Percentiles rank a stretch among this genome's conserved stretches.
phyloP scores from a whole-genome alignment of 2,329 filamentous ascomycete species.

The Penicillium sp. region DNA sequence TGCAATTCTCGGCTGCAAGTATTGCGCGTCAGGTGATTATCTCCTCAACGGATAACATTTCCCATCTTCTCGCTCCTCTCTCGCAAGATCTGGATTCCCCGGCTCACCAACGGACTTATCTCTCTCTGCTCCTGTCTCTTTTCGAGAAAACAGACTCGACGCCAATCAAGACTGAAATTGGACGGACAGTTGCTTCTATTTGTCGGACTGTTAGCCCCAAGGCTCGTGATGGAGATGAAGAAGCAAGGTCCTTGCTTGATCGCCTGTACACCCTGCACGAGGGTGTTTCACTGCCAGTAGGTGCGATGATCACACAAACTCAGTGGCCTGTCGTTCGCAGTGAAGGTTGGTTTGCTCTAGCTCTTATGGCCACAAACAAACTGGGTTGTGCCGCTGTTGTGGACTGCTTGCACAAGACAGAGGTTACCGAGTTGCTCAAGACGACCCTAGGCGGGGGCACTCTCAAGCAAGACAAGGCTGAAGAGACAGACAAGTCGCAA shows the following conservation, averaged over 20 bases:
- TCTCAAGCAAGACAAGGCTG: slow-evolving; percentile 11
- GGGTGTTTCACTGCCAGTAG: slow-evolving; percentile 33
- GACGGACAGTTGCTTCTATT: slow-evolving; percentile 39
- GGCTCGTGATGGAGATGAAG: slow-evolving; percentile 17
- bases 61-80: slow-evolving; percentile 28
- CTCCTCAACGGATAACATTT: slow-evolving; percentile 33
- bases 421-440: slow-evolving; percentile 29
- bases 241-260: slow-evolving; percentile 22
- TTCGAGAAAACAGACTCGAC: slow-evolving; percentile 37
- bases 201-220: slow-evolving; percentile 34
- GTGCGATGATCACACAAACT: slow-evolving; percentile 39
- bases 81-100: slow-evolving; percentile 25
- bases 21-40: slow-evolving; percentile 35
- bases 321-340: slow-evolving; percentile 43
- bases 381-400: slow-evolving; percentile 28
- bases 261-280: slow-evolving; percentile 31
- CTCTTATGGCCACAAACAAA: slow-evolving; percentile 36
- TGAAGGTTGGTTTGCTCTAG: slow-evolving; percentile 44
- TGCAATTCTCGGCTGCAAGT: slow-evolving; percentile 39
- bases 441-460: slow-evolving; percentile 22
- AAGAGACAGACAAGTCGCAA: slow-evolving; percentile 19
- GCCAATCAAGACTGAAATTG: slow-evolving; percentile 42
- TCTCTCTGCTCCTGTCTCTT: slow-evolving; percentile 36
- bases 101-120: slow-evolving; percentile 28
- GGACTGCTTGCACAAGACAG: slow-evolving; percentile 30